Conservation (phyloP, 148 eudicot species). For the Spergularia marina region DNA sequence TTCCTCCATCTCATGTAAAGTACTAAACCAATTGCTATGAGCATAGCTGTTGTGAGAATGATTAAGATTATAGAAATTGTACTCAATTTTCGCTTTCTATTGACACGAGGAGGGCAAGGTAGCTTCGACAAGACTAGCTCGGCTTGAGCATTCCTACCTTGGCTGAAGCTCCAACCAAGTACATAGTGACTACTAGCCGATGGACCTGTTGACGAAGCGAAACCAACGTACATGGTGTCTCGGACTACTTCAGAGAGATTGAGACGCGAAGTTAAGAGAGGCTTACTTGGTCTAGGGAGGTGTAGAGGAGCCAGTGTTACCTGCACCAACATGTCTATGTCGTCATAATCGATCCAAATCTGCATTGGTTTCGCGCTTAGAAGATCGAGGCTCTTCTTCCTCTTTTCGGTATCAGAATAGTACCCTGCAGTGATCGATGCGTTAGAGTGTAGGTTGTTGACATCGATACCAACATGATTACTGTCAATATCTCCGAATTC, state of each 20-base stretch:
- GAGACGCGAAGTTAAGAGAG: slow-evolving; percentile 24
- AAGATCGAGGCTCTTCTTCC: slow-evolving; percentile 29
- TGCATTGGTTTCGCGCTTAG: slow-evolving; percentile 41
- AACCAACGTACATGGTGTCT: slow-evolving; percentile 42
- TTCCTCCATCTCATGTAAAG: slow-evolving; percentile 34
- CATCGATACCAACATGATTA: slow-evolving; percentile 50
- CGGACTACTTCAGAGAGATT: slow-evolving; percentile 34
- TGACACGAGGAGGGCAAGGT: slow-evolving; percentile 27
- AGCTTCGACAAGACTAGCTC: slow-evolving; percentile 37
- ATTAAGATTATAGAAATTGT: slow-evolving; percentile 20
- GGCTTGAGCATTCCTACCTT: slow-evolving; percentile 19
- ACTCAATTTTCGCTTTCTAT: not conserved
- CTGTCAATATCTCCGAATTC: slow-evolving; percentile 38
- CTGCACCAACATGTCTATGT: slow-evolving; percentile 22
- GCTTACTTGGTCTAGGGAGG: slow-evolving; percentile 31
- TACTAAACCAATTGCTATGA: slow-evolving; percentile 8
- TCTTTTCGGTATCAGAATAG: slow-evolving; percentile 21
- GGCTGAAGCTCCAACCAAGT: slow-evolving; percentile 44
- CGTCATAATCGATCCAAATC: slow-evolving; percentile 51
- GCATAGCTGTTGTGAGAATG: slow-evolving; percentile 17
- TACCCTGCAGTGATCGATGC: slow-evolving; percentile 36
- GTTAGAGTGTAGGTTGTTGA: slow-evolving; percentile 32
- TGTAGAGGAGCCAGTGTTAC: slow-evolving; percentile 44
- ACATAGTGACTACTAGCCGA: slow-evolving; percentile 37
- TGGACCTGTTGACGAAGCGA: slow-evolving; percentile 41